Conservation (phyloP, 345 rosid species). For the Tarenaya hassleriana region DNA sequence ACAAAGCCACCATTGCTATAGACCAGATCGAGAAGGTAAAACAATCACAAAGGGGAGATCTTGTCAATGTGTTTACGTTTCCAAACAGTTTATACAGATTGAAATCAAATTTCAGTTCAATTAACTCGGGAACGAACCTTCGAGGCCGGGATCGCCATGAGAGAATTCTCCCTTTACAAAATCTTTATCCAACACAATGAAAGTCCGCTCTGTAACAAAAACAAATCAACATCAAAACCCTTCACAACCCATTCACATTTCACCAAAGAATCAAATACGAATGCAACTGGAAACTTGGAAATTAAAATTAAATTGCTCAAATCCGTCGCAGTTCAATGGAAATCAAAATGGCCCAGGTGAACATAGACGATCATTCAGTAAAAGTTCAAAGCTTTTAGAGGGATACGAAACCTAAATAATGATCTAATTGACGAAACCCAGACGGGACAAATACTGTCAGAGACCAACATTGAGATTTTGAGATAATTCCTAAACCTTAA, state of each 20-base stretch:
- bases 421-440: neutral
- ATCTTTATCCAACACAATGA: conserved; percentile 77
- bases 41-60: no score
- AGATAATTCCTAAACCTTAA: conserved; percentile 1
- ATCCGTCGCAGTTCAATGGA: no score
- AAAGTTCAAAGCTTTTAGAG: neutral
- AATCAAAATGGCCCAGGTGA: no score
- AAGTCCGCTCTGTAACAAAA: conserved; percentile 69
- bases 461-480: neutral
- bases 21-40: no score
- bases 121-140: conserved; percentile 43
- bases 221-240: conserved; percentile 8
- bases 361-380: no score
- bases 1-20: no score
- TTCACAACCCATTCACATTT: neutral
- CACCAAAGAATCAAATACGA: no score
- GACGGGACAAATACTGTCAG: neutral
- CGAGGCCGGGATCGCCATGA: conserved; percentile 60
- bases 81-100: neutral
- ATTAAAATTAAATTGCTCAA: no score
- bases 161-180: conserved; percentile 42
- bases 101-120: conserved; percentile 4
- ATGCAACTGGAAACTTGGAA: no score
- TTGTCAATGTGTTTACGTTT: no score
- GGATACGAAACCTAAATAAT: neutral